Evolutionary conservation across 208 protist species (phyloP).

Genomic region (Wallacemonas sp.): DNA sequence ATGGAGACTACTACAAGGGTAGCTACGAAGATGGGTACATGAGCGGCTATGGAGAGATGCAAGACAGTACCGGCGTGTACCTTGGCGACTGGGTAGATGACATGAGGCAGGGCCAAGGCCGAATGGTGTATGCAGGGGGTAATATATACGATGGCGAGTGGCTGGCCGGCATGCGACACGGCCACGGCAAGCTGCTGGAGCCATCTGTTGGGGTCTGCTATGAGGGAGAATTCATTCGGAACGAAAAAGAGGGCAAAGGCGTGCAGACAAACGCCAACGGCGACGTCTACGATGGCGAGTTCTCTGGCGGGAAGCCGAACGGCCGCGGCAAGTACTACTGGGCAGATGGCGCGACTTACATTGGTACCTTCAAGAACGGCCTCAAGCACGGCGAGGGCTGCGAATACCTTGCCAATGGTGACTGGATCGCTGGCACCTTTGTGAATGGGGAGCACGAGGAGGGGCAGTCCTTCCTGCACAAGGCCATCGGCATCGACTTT

Average conservation of each 20-base stretch:
- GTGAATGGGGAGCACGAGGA: conserved; percentile 75
- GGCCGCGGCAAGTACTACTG: conserved; percentile 81
- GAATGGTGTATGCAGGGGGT: conserved; percentile 73
- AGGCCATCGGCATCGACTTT: conserved; percentile 30
- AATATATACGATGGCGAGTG: conserved; percentile 90
- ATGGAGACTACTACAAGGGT: conserved; percentile 76
- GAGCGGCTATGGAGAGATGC: conserved; percentile 77
- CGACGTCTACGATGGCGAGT: conserved; percentile 86
- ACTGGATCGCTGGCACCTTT: conserved; percentile 78
- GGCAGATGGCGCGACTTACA: conserved; percentile 79
- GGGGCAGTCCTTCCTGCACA: conserved; percentile 49
- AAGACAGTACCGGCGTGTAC: conserved; percentile 78
- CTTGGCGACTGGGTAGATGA: conserved; percentile 85
- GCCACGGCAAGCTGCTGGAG: conserved; percentile 77
- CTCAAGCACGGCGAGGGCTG: conserved; percentile 84
- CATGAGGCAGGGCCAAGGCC: conserved; percentile 75
- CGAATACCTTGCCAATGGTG: conserved; percentile 77
- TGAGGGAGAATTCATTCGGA: conserved; percentile 73
- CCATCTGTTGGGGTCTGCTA: conserved; percentile 40
- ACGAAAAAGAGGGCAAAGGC: conserved; percentile 78
- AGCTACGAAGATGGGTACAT: conserved; percentile 65
- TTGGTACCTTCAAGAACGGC: conserved; percentile 83
- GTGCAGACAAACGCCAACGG: conserved; percentile 71
- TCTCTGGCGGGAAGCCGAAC: conserved; percentile 64
- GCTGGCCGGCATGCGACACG: conserved; percentile 80